Percentiles rank a stretch among this genome's conserved stretches.
Conservation (phyloP, 495 filamentous ascomycete species). For the Cudoniella acicularis region DNA sequence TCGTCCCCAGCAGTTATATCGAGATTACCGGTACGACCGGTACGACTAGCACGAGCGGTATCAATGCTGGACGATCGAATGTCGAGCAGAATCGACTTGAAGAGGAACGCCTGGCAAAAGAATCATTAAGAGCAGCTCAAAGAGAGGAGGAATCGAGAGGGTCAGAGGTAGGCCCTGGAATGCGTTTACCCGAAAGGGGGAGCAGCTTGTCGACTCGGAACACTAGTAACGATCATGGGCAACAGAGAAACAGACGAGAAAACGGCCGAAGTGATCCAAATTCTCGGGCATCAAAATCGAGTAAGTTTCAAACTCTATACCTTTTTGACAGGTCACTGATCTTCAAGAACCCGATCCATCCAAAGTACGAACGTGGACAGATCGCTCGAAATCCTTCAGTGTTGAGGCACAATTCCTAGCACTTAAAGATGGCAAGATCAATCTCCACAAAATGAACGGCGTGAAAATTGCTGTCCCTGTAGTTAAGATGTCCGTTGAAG, state of each 20-base stretch:
- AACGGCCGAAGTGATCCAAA: constrained; percentile 45
- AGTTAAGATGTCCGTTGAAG: constrained; percentile 89
- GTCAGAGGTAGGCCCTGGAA: constrained; percentile 74
- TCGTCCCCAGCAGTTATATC: constrained; percentile 96
- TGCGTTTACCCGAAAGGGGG: constrained; percentile 63
- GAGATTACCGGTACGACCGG: constrained; percentile 69
- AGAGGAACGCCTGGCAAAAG: constrained; percentile 74
- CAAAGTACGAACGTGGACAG: constrained; percentile 89
- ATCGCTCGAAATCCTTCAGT: constrained; percentile 90
- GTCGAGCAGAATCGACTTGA: constrained; percentile 82
- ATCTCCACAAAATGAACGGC: constrained; percentile 95
- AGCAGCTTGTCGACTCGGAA: constrained; percentile 59
- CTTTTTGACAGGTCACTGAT: constrained; percentile 1
- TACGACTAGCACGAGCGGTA: constrained; percentile 41
- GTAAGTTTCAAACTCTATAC: constrained; percentile 48
- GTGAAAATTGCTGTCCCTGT: constrained; percentile 97
- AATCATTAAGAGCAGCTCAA: constrained; percentile 60
- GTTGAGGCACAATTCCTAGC: constrained; percentile 97
- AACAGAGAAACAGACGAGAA: constrained; percentile 70
- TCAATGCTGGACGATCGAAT: constrained; percentile 65
- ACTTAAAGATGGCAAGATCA: constrained; percentile 90
- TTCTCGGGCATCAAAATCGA: constrained; percentile 54
- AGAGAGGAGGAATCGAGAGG: constrained; percentile 51
- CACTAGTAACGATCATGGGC: constrained; percentile 50
- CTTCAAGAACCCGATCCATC: constrained; percentile 71